phyloP scores from a whole-genome alignment of 2,329 filamentous ascomycete species.

The Colletotrichum trifolii region DNA sequence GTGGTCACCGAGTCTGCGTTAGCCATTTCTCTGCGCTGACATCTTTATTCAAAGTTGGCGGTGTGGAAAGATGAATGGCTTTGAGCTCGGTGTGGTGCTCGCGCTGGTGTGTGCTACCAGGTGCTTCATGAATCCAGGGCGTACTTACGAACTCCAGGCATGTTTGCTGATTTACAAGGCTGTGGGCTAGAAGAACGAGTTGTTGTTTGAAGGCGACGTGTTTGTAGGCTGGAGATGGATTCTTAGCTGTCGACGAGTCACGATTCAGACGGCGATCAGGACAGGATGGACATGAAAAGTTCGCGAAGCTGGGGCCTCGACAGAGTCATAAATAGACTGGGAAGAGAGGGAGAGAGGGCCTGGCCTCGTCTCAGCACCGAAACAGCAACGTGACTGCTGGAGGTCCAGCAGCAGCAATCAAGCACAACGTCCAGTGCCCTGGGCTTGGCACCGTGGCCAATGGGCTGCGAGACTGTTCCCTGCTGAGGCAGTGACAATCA shows the following conservation, averaged over 20 bases:
- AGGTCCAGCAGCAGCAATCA: conserved; percentile 5
- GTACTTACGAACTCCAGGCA: conserved; percentile 65
- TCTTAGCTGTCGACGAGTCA: background rate
- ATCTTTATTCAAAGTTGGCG: background rate
- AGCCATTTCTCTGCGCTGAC: background rate
- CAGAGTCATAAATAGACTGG: conserved; percentile 29
- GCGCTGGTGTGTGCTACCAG: background rate
- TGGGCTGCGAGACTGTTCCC: conserved; percentile 4
- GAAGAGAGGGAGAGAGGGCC: conserved; percentile 4
- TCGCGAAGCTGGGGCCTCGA: conserved; percentile 18
- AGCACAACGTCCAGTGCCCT: background rate
- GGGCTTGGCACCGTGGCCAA: conserved; percentile 13
- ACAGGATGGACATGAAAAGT: background rate
- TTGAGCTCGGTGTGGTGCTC: background rate
- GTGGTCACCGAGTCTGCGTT: conserved; percentile 24
- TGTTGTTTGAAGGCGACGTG: background rate
- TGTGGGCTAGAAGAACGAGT: background rate
- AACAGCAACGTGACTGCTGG: background rate
- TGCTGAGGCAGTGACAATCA: conserved; percentile 34
- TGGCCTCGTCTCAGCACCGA: conserved; percentile 32
- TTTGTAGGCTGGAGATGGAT: background rate
- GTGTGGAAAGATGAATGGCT: background rate
- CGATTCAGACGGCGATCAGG: background rate
- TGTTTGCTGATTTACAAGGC: conserved; percentile 48
- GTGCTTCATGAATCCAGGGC: background rate